Evolutionary conservation across 768 basidiomycete species (phyloP), one percentile per base, ranked within the genome.

Genomic region (Filobasidium wieringae): DNA sequence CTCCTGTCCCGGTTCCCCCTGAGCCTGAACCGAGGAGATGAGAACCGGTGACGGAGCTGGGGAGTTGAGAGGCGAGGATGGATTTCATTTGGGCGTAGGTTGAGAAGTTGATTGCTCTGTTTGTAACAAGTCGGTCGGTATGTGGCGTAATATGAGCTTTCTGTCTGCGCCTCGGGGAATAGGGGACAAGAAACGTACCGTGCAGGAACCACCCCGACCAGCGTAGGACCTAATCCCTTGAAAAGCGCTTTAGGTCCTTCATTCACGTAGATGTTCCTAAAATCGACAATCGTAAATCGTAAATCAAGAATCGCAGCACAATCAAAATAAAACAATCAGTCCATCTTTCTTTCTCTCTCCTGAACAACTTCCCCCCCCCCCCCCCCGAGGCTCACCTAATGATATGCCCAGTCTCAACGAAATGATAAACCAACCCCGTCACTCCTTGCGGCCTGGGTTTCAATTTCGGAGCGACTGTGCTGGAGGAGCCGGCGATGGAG

Each of bases 31-130:
- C n/a, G 17, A 47, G 22, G 7, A 47, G 14, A 5, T 27, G 22
- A 2, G 56, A 51, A 17, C 22, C 36, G 8, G 47, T 51, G 34
- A 63, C 59, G 4, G 59, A 60, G 50, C 66, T 64, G 0, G 71
- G 71, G 74, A 92, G 88, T 17, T 78, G 72, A 45, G 86, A 78
- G 22, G 95, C 91, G 51, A 95, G 86, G 56, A 93, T 74, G 43
- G 84, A 85, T 72, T 99, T 99, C 50, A 90, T 90, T 68, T 95
- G 96, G 30, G 93, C 95, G 64, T 99, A 99, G 19, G 87, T 85
- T 79, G 87, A 97, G 75, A 99, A 99, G 74, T 93, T 88, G 77
- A 97, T 96, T 3, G 92, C 91, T 32, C 57, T 51, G 14, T 47
- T 2, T 22, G 22, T 22, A 14, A 5, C 22, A 47, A 22, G n/a